These are phyloP conservation scores for Alternaria infectoria DNA, from an alignment of 2,329 filamentous ascomycete species.

Conservation along the genomic window DNA sequence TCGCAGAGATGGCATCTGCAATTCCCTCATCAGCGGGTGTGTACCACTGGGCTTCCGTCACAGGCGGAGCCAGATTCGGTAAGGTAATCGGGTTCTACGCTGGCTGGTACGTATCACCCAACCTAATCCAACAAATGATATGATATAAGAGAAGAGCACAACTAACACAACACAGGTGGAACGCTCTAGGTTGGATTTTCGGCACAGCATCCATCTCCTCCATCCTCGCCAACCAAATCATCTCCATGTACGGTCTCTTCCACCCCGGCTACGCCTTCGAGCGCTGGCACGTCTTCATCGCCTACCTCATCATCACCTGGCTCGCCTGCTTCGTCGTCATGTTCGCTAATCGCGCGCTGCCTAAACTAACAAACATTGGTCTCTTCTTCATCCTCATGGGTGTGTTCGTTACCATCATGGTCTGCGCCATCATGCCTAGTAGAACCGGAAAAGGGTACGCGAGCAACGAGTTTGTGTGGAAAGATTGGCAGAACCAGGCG, in stretches of 20 bases:
- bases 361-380: conserved; percentile 61
- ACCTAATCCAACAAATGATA: background rate
- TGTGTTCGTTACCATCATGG: conserved; percentile 62
- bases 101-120: conserved; percentile 47
- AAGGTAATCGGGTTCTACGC: conserved; percentile 57
- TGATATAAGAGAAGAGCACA: too few relatives aligned
- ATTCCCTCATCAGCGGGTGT: conserved; percentile 54
- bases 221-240: conserved; percentile 54
- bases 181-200: conserved; percentile 59
- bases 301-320: conserved; percentile 57
- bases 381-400: conserved; percentile 61
- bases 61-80: conserved; percentile 55
- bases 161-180: conserved; percentile 50
- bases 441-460: conserved; percentile 52
- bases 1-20: conserved; percentile 58
- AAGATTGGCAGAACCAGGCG: conserved; percentile 54
- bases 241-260: conserved; percentile 58
- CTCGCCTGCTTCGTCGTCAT: conserved; percentile 55
- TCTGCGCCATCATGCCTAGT: conserved; percentile 62
- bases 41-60: conserved; percentile 62
- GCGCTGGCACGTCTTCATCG: conserved; percentile 60
- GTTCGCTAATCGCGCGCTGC: conserved; percentile 62
- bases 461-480: conserved; percentile 52
- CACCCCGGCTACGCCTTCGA: conserved; percentile 55
- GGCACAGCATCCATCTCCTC: conserved; percentile 51